phyloP scores from a whole-genome alignment of 1,284 basidiomycete species.

The Uromyces viciae-fabae region DNA sequence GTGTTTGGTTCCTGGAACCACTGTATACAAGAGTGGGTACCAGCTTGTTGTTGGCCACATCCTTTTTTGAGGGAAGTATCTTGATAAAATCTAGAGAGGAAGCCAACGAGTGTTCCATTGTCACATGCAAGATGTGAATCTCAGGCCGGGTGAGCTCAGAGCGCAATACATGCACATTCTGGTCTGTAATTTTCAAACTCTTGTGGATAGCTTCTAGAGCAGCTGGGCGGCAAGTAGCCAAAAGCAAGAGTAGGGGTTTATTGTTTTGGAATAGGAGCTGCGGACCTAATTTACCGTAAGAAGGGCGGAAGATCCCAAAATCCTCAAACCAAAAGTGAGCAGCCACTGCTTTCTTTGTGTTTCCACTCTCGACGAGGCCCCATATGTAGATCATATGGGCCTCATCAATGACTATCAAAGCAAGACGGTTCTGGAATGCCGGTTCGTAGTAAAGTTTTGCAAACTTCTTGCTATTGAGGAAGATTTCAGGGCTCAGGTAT shows the following conservation, averaged over 20 bases:
- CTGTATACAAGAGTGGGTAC: not conserved
- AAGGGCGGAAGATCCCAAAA: not conserved
- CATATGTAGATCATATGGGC: conserved; percentile 2
- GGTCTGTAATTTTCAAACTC: not conserved
- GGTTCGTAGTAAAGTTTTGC: not conserved
- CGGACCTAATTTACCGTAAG: not conserved
- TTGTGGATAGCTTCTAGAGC: conserved; percentile 4
- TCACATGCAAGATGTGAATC: not conserved
- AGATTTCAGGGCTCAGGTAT: conserved; percentile 7
- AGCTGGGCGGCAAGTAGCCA: not conserved
- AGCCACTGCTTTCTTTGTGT: not conserved
- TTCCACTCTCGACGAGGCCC: not conserved
- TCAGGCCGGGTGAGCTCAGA: not conserved
- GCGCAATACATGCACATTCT: not conserved
- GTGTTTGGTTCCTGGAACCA: not conserved
- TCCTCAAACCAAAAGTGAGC: not conserved
- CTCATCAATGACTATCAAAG: not conserved
- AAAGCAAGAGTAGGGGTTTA: not conserved
- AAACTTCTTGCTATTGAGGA: not conserved
- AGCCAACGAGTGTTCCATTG: not conserved
- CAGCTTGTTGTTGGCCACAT: not conserved
- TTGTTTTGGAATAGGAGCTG: not conserved
- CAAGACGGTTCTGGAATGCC: not conserved
- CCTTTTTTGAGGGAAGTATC: not conserved
- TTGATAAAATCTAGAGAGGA: not conserved